A percentile compares a stretch with the other conserved stretches of the same genome.
phyloP scores from a whole-genome alignment of 495 filamentous ascomycete species.

The Parathielavia appendiculata region DNA sequence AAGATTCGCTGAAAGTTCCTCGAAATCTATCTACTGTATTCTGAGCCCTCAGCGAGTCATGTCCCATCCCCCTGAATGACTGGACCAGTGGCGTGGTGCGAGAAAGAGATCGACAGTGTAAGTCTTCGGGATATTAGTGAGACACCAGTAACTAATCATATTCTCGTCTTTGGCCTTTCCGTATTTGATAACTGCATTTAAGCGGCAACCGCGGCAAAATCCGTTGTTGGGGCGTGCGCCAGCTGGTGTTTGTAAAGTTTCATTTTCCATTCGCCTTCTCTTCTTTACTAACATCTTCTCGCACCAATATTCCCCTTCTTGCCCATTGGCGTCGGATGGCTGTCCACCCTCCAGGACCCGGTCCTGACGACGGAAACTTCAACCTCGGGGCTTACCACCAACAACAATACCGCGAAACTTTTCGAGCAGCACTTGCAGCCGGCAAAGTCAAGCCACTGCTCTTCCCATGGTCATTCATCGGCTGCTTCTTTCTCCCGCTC shows the following conservation, averaged over 20 bases:
- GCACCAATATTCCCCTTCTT: neutral
- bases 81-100: neutral
- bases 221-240: neutral
- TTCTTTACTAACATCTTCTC: neutral
- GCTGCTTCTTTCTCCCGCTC: conserved; percentile 46
- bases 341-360: neutral
- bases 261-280: neutral
- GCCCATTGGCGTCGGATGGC: conserved; percentile 1
- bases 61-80: too few species aligned
- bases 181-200: too few species aligned
- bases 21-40: neutral
- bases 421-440: conserved; percentile 13
- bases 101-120: neutral
- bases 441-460: conserved; percentile 50
- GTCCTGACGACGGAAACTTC: conserved; percentile 10
- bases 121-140: neutral
- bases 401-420: conserved; percentile 11
- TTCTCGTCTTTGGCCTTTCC: too few species aligned
- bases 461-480: conserved; percentile 49
- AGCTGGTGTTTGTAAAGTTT: neutral
- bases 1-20: neutral
- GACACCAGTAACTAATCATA: neutral
- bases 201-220: neutral
- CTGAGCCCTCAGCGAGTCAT: neutral
- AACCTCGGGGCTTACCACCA: conserved; percentile 15